A percentile compares a stretch with the other conserved stretches of the same genome.
These are phyloP conservation scores for Dispira parvispora DNA, from an alignment of 192 early-diverging fungal species.

Conservation along the genomic window DNA sequence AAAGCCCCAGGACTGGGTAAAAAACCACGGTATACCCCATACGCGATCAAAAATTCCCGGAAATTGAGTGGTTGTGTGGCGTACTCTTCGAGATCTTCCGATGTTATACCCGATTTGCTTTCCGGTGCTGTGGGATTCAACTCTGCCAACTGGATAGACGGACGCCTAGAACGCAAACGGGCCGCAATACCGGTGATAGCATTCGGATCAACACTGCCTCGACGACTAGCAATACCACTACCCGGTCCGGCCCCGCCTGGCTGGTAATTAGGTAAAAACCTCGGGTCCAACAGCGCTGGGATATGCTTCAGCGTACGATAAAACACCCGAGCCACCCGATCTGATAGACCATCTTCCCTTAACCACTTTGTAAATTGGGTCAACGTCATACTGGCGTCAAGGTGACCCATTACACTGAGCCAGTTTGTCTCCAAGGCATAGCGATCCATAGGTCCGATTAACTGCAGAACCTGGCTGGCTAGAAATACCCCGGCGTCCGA, in stretches of 20 bases:
- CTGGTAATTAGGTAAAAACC: neutral
- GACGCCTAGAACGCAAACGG: neutral
- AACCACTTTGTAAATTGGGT: neutral
- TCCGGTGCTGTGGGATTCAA: no score
- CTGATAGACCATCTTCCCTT: slow-evolving; percentile 3
- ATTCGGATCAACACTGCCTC: neutral
- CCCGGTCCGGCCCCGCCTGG: neutral
- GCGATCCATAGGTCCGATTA: slow-evolving; percentile 10
- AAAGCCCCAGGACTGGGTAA: neutral
- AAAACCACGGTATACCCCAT: slow-evolving; percentile 6
- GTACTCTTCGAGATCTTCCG: neutral
- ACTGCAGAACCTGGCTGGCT: neutral
- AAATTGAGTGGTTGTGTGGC: neutral
- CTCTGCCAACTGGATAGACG: no score
- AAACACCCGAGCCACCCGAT: neutral
- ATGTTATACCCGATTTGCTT: no score
- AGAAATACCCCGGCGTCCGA: neutral
- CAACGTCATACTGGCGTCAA: neutral
- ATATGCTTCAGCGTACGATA: slow-evolving; percentile 9
- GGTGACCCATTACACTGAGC: neutral
- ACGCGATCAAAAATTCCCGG: slow-evolving; percentile 5
- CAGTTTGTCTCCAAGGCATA: slow-evolving; percentile 6
- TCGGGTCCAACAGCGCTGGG: slow-evolving; percentile 3
- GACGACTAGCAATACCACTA: neutral
- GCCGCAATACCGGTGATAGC: neutral